A percentile compares a stretch with the other conserved stretches of the same genome.
These are phyloP conservation scores for Picea glauca DNA, from an alignment of 75 land plant species.

Conservation along the genomic window DNA sequence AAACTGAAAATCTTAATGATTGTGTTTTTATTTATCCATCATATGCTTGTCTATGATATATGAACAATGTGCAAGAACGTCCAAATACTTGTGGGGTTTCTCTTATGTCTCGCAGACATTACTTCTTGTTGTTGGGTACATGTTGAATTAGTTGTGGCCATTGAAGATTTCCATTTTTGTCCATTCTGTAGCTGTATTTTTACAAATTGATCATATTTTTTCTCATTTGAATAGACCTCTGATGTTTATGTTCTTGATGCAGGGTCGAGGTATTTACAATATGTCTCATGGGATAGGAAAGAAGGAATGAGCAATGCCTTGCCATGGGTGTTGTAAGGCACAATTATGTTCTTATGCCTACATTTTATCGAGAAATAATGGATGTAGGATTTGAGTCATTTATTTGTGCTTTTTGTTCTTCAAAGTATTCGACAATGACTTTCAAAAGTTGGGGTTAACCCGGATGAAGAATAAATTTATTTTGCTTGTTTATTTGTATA, in stretches of 20 bases:
- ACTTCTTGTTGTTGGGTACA: too few species aligned
- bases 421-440: neutral
- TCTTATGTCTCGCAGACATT: too few species aligned
- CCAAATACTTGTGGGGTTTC: too few species aligned
- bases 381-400: neutral
- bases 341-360: neutral
- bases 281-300: slow-evolving; percentile 4
- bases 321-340: neutral
- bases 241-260: neutral
- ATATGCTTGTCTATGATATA: too few species aligned
- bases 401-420: neutral
- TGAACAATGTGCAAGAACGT: too few species aligned
- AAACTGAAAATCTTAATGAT: too few species aligned
- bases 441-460: neutral
- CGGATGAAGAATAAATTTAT: neutral
- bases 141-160: too few species aligned
- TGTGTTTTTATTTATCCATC: too few species aligned
- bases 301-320: neutral
- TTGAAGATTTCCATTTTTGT: neutral
- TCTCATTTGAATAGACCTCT: neutral
- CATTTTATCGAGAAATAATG: too few species aligned
- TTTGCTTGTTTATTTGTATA: neutral
- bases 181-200: neutral
- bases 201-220: neutral
- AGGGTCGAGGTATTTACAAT: slow-evolving; percentile 5